These are phyloP conservation scores for Rhypophila decipiens DNA, from an alignment of 495 filamentous ascomycete genomes.

Conservation along the genomic window DNA sequence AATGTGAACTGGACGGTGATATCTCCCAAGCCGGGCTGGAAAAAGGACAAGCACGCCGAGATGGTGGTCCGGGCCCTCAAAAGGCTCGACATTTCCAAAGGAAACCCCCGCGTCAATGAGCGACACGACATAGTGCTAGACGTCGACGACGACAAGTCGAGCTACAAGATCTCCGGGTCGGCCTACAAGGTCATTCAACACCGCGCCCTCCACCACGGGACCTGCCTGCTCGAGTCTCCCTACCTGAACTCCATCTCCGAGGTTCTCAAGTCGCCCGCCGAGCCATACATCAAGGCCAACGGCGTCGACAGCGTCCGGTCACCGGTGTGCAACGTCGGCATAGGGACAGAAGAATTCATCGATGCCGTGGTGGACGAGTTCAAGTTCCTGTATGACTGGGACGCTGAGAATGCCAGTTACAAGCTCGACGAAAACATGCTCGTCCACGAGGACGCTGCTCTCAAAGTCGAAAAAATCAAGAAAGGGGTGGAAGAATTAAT, in stretches of 20 bases:
- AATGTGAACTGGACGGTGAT: conserved; percentile 94
- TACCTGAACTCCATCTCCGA: conserved; percentile 59
- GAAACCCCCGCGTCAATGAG: conserved; percentile 65
- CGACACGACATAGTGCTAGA: conserved; percentile 89
- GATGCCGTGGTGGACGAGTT: conserved; percentile 47
- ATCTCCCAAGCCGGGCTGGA: conserved; percentile 65
- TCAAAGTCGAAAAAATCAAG: conserved; percentile 34
- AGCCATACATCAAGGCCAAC: conserved; percentile 65
- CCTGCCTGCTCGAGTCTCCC: conserved; percentile 68
- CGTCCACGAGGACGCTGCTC: conserved; percentile 31
- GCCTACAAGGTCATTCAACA: conserved; percentile 83
- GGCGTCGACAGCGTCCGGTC: conserved; percentile 94
- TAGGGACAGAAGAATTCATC: conserved; percentile 44
- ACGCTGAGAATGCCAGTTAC: conserved; percentile 2
- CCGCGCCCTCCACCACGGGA: conserved; percentile 84
- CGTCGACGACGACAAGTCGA: conserved; percentile 11
- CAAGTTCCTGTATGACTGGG: conserved; percentile 49
- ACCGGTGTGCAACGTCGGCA: conserved; percentile 67
- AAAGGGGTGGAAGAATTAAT: conserved; percentile 55
- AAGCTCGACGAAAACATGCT: conserved; percentile 5
- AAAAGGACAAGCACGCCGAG: conserved; percentile 78
- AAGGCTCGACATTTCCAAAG: conserved; percentile 35
- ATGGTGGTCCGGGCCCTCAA: conserved; percentile 81
- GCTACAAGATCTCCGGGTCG: conserved; percentile 82
- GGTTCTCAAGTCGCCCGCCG: conserved; percentile 67